phyloP scores from a whole-genome alignment of 257 asterid species.

The Gynochthodes officinalis region DNA sequence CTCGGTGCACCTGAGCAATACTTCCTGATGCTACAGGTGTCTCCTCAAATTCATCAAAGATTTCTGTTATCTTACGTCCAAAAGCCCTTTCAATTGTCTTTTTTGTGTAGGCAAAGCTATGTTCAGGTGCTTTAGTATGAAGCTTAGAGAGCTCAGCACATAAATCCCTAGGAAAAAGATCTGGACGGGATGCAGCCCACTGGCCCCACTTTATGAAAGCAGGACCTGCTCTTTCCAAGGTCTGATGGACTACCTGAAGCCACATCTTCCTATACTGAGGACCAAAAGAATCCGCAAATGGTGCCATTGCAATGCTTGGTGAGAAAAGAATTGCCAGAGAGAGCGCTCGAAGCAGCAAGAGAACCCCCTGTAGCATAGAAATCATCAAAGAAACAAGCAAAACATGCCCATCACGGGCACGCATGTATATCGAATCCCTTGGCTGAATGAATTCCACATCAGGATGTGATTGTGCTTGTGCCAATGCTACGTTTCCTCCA shows the following conservation, averaged over 20 bases:
- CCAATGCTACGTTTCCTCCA: conserved; percentile 55
- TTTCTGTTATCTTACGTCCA: conserved; percentile 27
- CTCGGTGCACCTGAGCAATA: conserved; percentile 34
- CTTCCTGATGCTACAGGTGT: conserved; percentile 33
- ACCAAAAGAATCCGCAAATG: conserved; percentile 81
- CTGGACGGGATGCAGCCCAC: conserved; percentile 99
- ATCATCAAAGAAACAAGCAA: conserved; percentile 41
- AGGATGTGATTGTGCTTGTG: conserved; percentile 48
- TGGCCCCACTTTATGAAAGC: conserved; percentile 99
- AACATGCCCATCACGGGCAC: conserved; percentile 62
- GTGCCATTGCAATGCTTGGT: conserved; percentile 88
- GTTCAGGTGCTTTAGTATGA: conserved; percentile 90
- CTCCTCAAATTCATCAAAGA: conserved; percentile 32
- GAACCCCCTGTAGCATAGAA: conserved; percentile 44
- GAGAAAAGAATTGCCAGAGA: conserved; percentile 66
- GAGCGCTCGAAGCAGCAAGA: conserved; percentile 64
- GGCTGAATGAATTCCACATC: conserved; percentile 41
- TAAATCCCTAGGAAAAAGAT: conserved; percentile 80
- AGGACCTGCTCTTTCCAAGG: conserved; percentile 93
- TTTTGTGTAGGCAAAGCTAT: conserved; percentile 71
- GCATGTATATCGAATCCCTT: conserved; percentile 45
- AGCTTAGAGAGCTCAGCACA: conserved; percentile 87
- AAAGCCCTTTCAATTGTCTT: conserved; percentile 30
- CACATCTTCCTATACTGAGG: conserved; percentile 64
- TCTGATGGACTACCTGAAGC: conserved; percentile 80